Base-by-base conservation (phyloP, 768 basidiomycete genomes). In the Leucocoprinus sp. region DNA sequence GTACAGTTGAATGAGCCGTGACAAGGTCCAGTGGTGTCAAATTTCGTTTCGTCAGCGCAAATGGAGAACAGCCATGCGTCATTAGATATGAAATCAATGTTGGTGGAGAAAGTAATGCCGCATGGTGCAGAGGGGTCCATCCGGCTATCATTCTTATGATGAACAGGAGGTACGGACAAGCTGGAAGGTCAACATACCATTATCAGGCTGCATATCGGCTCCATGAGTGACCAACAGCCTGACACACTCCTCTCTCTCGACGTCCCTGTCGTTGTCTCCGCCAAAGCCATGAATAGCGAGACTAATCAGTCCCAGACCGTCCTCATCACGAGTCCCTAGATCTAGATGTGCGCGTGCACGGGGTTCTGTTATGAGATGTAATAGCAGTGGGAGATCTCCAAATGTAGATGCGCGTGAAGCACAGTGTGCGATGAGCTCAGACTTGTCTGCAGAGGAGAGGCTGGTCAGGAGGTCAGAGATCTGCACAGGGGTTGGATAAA, bases 101-200 rank as follows among this genome's bases (percentile, higher is more conserved):
- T 2, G 93, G 88, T 24, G 95, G 92, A 9, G 90, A 81, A 28
- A 89, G 68, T 42, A 98, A 65, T 6, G 87, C 87, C 6, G 95
- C 91, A 65, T 95, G 84, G 57, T 97, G 95, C 9, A 99, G 71
- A 2, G 93, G 82, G 8, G 90, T 92, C 96, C 96, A 98, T 26
- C 95, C 93, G 50, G 78, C 93, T 96, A 55, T 47, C 37, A 50
- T 37, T 26, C 51, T 48, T 23, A 43, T 9, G 9, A 17, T 44
- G 15, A 28, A 49, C 35, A 43, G 14, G 54, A 24, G 37, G 14
- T 37, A 43, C 15, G 41, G 15, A 35, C 18, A 45, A n/a, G 35
- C 43, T 19, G 28, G 26, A 37, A 24, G 22, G 6, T 19, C 33
- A n/a, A 61, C 74, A 34, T 52, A 84, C 86, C 75, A 54, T 82